These are phyloP conservation scores for Brassica juncea DNA, from an alignment of 345 rosid genomes.

Conservation along the genomic window DNA sequence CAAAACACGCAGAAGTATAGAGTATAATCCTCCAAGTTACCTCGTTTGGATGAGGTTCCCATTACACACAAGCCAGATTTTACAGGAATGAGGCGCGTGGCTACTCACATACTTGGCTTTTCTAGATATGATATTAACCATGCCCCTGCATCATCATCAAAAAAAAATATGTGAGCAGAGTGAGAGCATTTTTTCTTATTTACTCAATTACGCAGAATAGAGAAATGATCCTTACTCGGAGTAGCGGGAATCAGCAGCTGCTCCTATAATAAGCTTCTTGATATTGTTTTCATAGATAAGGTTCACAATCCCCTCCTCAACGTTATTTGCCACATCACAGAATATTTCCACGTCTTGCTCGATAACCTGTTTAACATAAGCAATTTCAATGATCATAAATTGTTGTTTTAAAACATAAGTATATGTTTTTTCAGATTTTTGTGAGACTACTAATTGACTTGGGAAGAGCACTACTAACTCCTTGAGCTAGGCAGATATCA, in stretches of 20 bases:
- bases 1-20: slow-evolving; percentile 22
- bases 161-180: slow-evolving; percentile 13
- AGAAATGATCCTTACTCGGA: slow-evolving; percentile 41
- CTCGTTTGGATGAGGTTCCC: slow-evolving; percentile 60
- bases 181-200: not conserved
- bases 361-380: slow-evolving; percentile 47
- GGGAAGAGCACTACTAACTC: slow-evolving; percentile 33
- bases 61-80: slow-evolving; percentile 69
- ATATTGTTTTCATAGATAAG: slow-evolving; percentile 50
- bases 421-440: not conserved
- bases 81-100: slow-evolving; percentile 46
- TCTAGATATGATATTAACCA: slow-evolving; percentile 50
- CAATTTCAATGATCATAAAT: not conserved
- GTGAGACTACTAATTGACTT: not conserved
- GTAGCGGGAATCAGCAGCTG: slow-evolving; percentile 59
- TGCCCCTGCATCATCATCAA: slow-evolving; percentile 48
- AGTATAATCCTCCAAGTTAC: slow-evolving; percentile 36
- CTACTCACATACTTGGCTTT: slow-evolving; percentile 57
- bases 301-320: slow-evolving; percentile 67
- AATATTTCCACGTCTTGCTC: slow-evolving; percentile 44
- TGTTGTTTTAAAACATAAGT: not conserved
- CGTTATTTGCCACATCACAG: slow-evolving; percentile 39
- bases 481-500: slow-evolving; percentile 33
- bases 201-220: too few relatives aligned
- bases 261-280: slow-evolving; percentile 67